A percentile compares a stretch with the other conserved stretches of the same genome.
Evolutionary conservation across 805 yeast genomes (phyloP).

Genomic region (Candida michaelii): DNA sequence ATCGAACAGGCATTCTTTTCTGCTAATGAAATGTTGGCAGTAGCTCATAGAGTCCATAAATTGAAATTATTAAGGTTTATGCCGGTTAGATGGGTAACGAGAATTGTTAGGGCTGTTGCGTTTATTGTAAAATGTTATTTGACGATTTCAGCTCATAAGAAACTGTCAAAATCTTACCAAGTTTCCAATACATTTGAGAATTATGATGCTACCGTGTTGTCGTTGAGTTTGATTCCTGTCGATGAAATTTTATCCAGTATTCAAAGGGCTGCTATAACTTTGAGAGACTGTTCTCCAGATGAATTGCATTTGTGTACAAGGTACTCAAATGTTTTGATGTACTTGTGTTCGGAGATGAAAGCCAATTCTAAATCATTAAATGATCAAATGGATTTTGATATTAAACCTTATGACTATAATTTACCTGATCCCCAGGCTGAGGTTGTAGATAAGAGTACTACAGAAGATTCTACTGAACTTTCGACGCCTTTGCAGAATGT

Average conservation of each 20-base stretch:
- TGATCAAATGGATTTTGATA: conserved; percentile 12
- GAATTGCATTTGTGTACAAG: conserved; percentile 81
- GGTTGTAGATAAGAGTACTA: not conserved
- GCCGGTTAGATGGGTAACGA: conserved; percentile 91
- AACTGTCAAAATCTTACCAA: conserved; percentile 12
- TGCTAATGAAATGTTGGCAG: conserved; percentile 74
- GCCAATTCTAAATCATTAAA: conserved; percentile 34
- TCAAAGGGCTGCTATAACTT: conserved; percentile 67
- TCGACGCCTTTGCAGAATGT: conserved; percentile 20
- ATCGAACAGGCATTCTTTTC: conserved; percentile 81
- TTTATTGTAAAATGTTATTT: conserved; percentile 84
- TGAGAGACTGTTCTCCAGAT: conserved; percentile 85
- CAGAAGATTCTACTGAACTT: not conserved
- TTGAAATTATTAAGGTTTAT: conserved; percentile 65
- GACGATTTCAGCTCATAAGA: conserved; percentile 53
- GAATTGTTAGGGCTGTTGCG: conserved; percentile 85
- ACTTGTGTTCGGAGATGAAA: conserved; percentile 73
- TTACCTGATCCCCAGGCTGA: not conserved
- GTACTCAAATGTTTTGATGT: conserved; percentile 74
- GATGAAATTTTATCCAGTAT: conserved; percentile 70
- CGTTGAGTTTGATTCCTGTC: conserved; percentile 62
- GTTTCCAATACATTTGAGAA: conserved; percentile 25
- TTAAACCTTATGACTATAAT: conserved; percentile 8
- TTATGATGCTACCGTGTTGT: conserved; percentile 50
- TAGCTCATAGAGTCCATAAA: conserved; percentile 68